phyloP scores from a whole-genome alignment of 352 stramenopile genomes.

The Globisporangium radiosum region DNA sequence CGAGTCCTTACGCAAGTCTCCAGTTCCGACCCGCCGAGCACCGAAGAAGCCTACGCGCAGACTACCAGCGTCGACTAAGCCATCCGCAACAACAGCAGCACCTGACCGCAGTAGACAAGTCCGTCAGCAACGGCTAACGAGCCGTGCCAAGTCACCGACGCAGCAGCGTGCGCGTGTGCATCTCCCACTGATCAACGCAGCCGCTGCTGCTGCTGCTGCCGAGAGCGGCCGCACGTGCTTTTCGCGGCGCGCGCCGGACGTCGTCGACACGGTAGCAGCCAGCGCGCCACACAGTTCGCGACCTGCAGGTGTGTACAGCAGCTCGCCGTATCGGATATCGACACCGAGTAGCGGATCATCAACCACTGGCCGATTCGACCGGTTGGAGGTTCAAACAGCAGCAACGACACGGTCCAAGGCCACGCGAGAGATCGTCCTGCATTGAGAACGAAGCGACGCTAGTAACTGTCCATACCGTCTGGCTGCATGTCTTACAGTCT shows the following conservation, averaged over 20 bases:
- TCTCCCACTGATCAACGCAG: constrained; percentile 6
- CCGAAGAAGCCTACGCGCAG: constrained; percentile 1
- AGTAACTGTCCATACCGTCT: too few species aligned
- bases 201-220: neutral
- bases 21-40: neutral
- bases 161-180: constrained; percentile 2
- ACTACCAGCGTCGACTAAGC: neutral
- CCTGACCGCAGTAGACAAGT: neutral
- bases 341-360: neutral
- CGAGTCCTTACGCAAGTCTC: neutral
- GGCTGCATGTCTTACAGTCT: too few species aligned
- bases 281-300: constrained; percentile 4
- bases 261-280: constrained; percentile 6
- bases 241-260: neutral
- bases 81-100: neutral
- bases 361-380: too few species aligned
- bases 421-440: too few species aligned
- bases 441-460: too few species aligned
- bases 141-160: constrained; percentile 3
- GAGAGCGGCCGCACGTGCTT: constrained; percentile 7
- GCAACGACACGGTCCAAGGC: too few species aligned
- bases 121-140: constrained; percentile 5
- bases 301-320: constrained; percentile 13
- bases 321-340: constrained; percentile 19
- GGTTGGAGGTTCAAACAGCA: too few species aligned